A percentile compares a stretch with the other conserved stretches of the same genome.
These are phyloP conservation scores for Alternaria panax DNA, from an alignment of 2,329 filamentous ascomycete species.

Conservation along the genomic window DNA sequence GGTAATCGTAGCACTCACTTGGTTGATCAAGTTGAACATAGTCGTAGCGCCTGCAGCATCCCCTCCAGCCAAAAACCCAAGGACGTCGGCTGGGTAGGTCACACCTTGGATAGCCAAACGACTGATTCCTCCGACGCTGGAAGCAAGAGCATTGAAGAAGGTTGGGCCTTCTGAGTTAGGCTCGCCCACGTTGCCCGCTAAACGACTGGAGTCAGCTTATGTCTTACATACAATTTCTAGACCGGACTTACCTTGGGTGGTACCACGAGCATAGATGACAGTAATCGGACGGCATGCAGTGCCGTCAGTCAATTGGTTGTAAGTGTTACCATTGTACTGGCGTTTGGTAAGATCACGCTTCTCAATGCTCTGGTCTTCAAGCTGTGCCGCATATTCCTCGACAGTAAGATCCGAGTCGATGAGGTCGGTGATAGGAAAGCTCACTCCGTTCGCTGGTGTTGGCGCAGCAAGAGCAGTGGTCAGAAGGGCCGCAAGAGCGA, in stretches of 20 bases:
- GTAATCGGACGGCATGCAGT: constrained; percentile 57
- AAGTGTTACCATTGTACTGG: constrained; percentile 33
- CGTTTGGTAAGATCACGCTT: constrained; percentile 25
- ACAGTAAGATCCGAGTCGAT: constrained; percentile 33
- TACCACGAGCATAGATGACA: constrained; percentile 64
- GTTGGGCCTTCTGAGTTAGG: constrained; percentile 55
- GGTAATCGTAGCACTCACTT: constrained; percentile 35
- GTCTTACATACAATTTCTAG: background rate
- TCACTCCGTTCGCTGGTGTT: constrained; percentile 25
- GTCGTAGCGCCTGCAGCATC: constrained; percentile 53
- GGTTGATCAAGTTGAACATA: constrained; percentile 52
- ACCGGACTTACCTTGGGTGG: constrained; percentile 49
- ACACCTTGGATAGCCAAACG: constrained; percentile 63
- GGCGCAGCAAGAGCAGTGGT: constrained; percentile 25
- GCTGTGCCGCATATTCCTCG: constrained; percentile 31
- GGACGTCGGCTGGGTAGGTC: constrained; percentile 56
- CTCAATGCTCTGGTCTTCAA: constrained; percentile 23
- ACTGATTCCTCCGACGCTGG: constrained; percentile 49
- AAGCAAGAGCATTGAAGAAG: constrained; percentile 57
- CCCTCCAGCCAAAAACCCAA: constrained; percentile 58
- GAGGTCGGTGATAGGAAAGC: constrained; percentile 39
- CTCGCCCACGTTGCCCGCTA: constrained; percentile 58
- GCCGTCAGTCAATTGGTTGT: constrained; percentile 43
- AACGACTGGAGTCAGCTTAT: background rate
- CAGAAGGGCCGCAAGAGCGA: constrained; percentile 27